Evolutionary conservation across 345 rosid species (phyloP), one percentile per base, ranked within the genome.

Genomic region (Ceriops tagal): DNA sequence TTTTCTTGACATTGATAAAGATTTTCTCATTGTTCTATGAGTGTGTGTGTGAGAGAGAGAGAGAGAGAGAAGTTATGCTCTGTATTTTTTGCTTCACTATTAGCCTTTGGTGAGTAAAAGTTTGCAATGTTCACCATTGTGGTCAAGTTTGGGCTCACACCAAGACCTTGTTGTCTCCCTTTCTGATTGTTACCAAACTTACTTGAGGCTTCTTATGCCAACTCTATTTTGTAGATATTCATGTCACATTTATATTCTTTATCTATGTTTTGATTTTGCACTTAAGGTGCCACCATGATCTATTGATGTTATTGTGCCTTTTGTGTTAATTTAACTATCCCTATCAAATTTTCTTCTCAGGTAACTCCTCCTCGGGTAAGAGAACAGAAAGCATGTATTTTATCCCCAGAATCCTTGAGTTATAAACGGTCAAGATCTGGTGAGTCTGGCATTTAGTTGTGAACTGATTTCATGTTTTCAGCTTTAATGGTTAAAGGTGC

Each of bases 391-490:
- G 58, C 26, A 35, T 62, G 57, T 57, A 24, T 75, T 47, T 35
- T 46, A 47, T 81, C 88, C 66, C 78, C 85, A 0, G 80, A 84
- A 60, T 88, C 84, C 34, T 71, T 77, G 68, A 73, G 56, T 70
- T 62, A 71, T 69, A 86, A 82, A 73, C 75, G 83, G 62, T 86
- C 93, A 55, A 78, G 89, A 81, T 80, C 87, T 73, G 90, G 93
- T 86, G 59, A 72, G 76, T 72, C 43, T 76, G 62, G 61, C 31
- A 27, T 13, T 7, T 8, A 26, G 20, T 67, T 15, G 51, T 65
- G 26, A 6, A 65, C 28, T 55, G 59, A 21, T 20, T 26, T 27
- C 16, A 55, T 13, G 5, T 21, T 55, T 21, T 55, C 28, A 55
- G 28, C 30, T 27, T 55, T 56, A 21, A 27, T 24, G 5, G 13